A percentile compares a stretch with the other conserved stretches of the same genome.
These are phyloP conservation scores for Dendrocalamus sinicus DNA, from an alignment of 176 grass and related monocot genomes.

Conservation along the genomic window DNA sequence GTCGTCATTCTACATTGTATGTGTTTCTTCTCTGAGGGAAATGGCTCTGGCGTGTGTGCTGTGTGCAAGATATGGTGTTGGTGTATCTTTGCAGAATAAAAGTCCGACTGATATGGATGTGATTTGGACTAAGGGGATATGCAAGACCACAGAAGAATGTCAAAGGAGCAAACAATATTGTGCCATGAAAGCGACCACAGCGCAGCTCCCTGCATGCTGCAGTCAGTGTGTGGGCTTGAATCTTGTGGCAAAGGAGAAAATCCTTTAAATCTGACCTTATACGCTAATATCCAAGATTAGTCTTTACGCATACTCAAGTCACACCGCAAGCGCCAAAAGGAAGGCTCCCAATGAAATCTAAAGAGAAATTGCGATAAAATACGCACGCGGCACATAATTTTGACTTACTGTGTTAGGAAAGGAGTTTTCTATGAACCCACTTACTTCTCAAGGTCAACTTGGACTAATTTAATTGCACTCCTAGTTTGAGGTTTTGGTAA, in stretches of 20 bases:
- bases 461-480: neutral
- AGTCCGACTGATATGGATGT: conserved; percentile 44
- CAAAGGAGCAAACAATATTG: conserved; percentile 41
- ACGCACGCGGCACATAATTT: neutral
- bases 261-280: conserved; percentile 36
- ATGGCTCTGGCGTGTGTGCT: neutral
- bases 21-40: neutral
- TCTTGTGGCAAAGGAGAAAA: conserved; percentile 34
- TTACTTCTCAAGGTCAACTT: neutral
- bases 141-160: conserved; percentile 51
- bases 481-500: neutral
- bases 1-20: neutral
- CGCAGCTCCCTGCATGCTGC: neutral
- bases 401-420: conserved; percentile 16
- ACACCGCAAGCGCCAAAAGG: conserved; percentile 2
- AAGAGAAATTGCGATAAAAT: neutral
- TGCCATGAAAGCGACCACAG: conserved; percentile 39
- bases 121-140: conserved; percentile 48
- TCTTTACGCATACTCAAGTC: conserved; percentile 52
- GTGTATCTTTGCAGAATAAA: conserved; percentile 2
- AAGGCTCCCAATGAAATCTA: neutral
- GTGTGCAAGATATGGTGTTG: conserved; percentile 30
- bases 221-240: conserved; percentile 33
- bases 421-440: neutral
- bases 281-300: conserved; percentile 54